Conservation (phyloP, 1,284 basidiomycete genomes). For the Ganoderma sinense region DNA sequence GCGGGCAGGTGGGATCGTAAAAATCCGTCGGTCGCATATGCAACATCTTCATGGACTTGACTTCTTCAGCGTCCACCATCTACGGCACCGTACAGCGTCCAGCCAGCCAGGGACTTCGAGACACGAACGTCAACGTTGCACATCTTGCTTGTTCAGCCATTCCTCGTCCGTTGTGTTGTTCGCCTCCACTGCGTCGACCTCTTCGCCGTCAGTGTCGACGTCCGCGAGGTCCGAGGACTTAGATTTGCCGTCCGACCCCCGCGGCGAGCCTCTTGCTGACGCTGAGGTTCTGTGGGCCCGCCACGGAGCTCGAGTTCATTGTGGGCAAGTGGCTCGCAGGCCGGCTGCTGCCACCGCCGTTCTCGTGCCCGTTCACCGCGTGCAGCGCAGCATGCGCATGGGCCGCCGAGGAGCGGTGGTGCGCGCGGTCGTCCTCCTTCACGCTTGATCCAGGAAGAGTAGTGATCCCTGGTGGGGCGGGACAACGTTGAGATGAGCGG, state of each 20-base stretch:
- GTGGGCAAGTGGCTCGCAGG: constrained; percentile 29
- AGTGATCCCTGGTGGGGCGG: constrained; percentile 40
- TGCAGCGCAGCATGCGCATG: constrained; percentile 4
- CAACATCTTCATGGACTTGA: neutral
- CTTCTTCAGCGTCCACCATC: neutral
- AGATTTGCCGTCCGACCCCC: constrained; percentile 29
- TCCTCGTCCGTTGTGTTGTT: constrained; percentile 38
- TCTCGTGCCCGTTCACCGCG: constrained; percentile 20
- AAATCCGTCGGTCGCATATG: neutral
- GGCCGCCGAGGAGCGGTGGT: neutral
- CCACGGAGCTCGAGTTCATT: constrained; percentile 9
- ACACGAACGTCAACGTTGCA: constrained; percentile 15
- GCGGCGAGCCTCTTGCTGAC: constrained; percentile 25
- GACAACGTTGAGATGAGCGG: constrained; percentile 30
- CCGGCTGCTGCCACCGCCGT: constrained; percentile 22
- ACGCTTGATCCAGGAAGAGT: constrained; percentile 37
- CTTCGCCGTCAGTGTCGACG: constrained; percentile 31
- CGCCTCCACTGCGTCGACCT: constrained; percentile 44
- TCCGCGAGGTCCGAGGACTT: constrained; percentile 29
- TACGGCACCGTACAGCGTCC: neutral
- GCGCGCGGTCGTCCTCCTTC: constrained; percentile 30
- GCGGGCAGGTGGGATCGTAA: neutral
- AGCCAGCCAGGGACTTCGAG: neutral
- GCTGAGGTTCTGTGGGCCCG: constrained; percentile 3
- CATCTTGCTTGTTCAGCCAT: constrained; percentile 41